A percentile compares a stretch with the other conserved stretches of the same genome.
Conservation (phyloP, 306 rosid species). For the Gynostemma pentaphyllum region DNA sequence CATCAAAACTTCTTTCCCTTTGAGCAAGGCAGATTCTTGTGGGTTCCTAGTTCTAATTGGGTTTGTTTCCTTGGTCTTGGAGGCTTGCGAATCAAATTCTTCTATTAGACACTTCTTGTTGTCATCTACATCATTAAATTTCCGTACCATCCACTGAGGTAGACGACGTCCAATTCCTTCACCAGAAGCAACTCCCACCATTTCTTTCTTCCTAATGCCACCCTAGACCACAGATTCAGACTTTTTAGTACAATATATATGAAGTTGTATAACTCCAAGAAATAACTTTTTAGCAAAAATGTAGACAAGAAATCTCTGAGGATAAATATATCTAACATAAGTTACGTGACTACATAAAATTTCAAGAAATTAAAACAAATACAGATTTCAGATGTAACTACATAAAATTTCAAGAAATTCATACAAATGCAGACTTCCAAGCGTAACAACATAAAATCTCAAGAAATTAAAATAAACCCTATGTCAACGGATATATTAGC, state of each 20-base stretch:
- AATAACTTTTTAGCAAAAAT: background rate
- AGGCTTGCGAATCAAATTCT: conserved; percentile 8
- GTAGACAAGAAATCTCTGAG: background rate
- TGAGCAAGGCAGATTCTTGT: conserved; percentile 10
- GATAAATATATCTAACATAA: background rate
- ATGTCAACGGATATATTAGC: no score
- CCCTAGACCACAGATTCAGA: background rate
- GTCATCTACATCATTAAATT: conserved; percentile 22
- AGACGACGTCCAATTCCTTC: conserved; percentile 48
- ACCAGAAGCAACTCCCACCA: conserved; percentile 20
- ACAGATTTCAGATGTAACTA: background rate
- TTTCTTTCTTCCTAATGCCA: background rate
- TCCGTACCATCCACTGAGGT: conserved; percentile 58
- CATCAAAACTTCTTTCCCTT: conserved; percentile 17
- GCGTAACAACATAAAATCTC: no score
- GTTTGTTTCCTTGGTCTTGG: conserved; percentile 11
- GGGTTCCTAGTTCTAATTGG: background rate
- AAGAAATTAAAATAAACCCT: no score
- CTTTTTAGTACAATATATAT: background rate
- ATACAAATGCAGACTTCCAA: no score
- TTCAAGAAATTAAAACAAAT: background rate
- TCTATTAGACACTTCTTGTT: conserved; percentile 14
- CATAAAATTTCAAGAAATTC: no score
- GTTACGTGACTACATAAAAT: background rate
- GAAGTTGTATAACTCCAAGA: background rate